Conservation (phyloP, 1,139 yeast genomes). For the Hemisphaericaspora subhashii region DNA sequence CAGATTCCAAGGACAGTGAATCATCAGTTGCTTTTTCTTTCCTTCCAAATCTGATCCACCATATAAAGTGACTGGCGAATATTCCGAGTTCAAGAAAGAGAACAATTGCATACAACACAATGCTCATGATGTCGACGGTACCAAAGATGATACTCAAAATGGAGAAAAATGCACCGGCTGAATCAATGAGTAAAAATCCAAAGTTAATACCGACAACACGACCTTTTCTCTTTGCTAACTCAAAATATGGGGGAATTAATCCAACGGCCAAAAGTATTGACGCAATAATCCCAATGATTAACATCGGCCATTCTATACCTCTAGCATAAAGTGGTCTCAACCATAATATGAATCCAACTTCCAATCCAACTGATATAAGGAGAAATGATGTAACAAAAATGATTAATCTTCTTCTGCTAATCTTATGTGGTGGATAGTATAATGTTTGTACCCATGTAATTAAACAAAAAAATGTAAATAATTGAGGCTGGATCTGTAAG, state of each 20-base stretch:
- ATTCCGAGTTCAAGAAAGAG: conserved; percentile 77
- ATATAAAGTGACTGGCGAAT: conserved; percentile 62
- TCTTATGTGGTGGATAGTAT: conserved; percentile 72
- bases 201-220: conserved; percentile 88
- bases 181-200: conserved; percentile 73
- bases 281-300: conserved; percentile 78
- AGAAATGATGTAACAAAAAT: conserved; percentile 38
- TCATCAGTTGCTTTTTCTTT: conserved; percentile 6
- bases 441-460: conserved; percentile 71
- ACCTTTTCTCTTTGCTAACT: conserved; percentile 74
- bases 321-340: conserved; percentile 61
- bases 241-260: conserved; percentile 85
- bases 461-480: conserved; percentile 72
- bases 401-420: conserved; percentile 38
- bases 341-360: conserved; percentile 72
- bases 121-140: conserved; percentile 70
- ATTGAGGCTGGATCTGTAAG: conserved; percentile 80
- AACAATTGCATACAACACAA: conserved; percentile 70
- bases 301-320: conserved; percentile 73
- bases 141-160: conserved; percentile 66
- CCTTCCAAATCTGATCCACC: conserved; percentile 61
- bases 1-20: background rate
- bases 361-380: conserved; percentile 55
- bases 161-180: conserved; percentile 78
- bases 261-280: conserved; percentile 76